Conservation (phyloP, 495 filamentous ascomycete species). For the Penicillium crystallinum region DNA sequence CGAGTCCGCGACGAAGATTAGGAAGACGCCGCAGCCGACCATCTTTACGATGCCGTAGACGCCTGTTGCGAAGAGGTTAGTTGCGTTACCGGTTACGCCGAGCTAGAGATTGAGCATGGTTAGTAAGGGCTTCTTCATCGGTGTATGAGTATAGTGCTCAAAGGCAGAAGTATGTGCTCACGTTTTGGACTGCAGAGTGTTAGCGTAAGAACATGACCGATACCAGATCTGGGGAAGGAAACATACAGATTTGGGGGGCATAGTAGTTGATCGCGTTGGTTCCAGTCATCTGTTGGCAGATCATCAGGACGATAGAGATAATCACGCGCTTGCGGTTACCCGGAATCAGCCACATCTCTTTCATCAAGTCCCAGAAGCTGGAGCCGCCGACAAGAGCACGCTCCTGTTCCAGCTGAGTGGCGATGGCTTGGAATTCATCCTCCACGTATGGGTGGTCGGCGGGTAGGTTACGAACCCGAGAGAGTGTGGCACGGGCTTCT, state of each 20-base stretch:
- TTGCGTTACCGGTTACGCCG: slow-evolving; percentile 41
- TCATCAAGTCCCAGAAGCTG: slow-evolving; percentile 57
- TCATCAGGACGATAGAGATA: slow-evolving; percentile 53
- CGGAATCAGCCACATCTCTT: slow-evolving; percentile 66
- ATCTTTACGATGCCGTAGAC: slow-evolving; percentile 53
- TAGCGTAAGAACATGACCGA: not conserved
- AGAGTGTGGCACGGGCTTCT: slow-evolving; percentile 51
- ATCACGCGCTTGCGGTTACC: slow-evolving; percentile 61
- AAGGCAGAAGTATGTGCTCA: slow-evolving; percentile 7
- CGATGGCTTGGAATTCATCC: slow-evolving; percentile 61
- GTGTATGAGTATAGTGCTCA: not conserved
- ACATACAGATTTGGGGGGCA: slow-evolving; percentile 65
- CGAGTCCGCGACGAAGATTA: slow-evolving; percentile 66
- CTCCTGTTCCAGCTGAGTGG: slow-evolving; percentile 62
- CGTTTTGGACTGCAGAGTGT: slow-evolving; percentile 17
- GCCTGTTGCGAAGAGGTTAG: slow-evolving; percentile 49
- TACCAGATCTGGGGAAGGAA: not conserved
- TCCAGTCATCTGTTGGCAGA: slow-evolving; percentile 68
- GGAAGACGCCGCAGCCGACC: slow-evolving; percentile 54
- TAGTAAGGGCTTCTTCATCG: not conserved
- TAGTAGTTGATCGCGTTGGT: slow-evolving; percentile 68
- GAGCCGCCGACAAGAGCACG: slow-evolving; percentile 57
- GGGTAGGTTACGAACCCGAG: slow-evolving; percentile 48
- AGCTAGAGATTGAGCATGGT: slow-evolving; percentile 18
- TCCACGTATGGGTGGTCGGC: slow-evolving; percentile 58